Conservation (phyloP, 208 protist species). For the Acanthamoeba triangularis region DNA sequence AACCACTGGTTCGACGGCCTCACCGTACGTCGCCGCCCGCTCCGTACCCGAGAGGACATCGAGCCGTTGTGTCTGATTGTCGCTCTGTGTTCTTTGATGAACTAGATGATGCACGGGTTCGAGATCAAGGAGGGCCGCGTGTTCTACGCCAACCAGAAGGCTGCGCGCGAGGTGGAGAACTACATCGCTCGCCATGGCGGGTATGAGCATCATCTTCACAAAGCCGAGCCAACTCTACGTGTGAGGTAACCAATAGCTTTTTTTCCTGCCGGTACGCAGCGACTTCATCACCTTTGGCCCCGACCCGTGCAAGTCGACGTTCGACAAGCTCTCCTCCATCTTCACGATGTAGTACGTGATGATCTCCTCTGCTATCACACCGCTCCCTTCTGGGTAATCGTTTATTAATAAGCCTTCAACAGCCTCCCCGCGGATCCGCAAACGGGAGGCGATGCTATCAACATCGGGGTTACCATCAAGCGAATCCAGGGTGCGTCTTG, state of each 20-base stretch:
- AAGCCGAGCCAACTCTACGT: no score
- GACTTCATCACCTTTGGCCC: constrained; percentile 31
- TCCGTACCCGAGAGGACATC: not conserved
- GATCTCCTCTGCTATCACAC: not conserved
- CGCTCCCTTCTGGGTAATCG: no score
- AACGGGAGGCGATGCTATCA: constrained; percentile 16
- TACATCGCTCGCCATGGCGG: constrained; percentile 28
- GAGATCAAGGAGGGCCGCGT: constrained; percentile 48
- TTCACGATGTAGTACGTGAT: not conserved
- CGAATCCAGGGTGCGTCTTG: not conserved
- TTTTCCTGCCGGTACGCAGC: not conserved
- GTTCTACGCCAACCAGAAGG: constrained; percentile 46
- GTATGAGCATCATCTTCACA: not conserved
- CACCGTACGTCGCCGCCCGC: not conserved
- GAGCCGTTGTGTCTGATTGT: not conserved
- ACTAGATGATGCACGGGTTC: constrained; percentile 47
- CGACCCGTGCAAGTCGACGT: constrained; percentile 32
- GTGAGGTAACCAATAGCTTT: no score
- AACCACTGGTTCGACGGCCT: constrained; percentile 50
- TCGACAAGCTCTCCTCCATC: not conserved
- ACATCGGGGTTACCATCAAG: constrained; percentile 32
- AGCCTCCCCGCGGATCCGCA: not conserved
- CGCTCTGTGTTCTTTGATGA: no score
- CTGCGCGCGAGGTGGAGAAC: constrained; percentile 40
- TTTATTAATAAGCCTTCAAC: no score